Percentiles rank a stretch among this genome's conserved stretches.
phyloP scores from a whole-genome alignment of 208 protist species.

The Porcisia hertigi region DNA sequence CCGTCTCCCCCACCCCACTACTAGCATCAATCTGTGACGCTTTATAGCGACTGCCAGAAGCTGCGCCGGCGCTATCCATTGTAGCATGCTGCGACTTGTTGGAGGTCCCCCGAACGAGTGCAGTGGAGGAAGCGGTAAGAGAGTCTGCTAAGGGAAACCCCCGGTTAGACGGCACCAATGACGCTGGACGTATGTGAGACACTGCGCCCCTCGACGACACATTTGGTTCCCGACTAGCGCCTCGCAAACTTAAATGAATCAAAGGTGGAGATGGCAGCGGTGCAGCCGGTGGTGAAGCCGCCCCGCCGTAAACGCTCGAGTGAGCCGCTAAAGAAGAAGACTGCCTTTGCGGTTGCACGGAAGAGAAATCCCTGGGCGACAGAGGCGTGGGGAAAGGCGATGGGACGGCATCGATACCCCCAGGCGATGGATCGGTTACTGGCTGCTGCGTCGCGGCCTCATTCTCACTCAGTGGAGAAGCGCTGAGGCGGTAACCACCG shows the following conservation, averaged over 20 bases:
- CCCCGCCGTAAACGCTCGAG: background rate
- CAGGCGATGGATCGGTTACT: constrained; percentile 9
- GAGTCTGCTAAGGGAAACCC: background rate
- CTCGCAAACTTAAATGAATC: background rate
- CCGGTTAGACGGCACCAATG: background rate
- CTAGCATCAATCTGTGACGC: background rate
- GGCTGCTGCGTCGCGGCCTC: constrained; percentile 8
- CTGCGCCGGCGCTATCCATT: background rate
- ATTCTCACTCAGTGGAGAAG: background rate
- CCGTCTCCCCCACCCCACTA: background rate
- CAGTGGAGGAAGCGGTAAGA: background rate
- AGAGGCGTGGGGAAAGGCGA: background rate
- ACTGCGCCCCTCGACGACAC: background rate
- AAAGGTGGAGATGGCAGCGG: background rate
- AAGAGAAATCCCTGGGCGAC: background rate
- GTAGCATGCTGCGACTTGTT: background rate
- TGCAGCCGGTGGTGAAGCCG: background rate
- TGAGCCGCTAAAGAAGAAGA: background rate
- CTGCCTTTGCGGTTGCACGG: background rate
- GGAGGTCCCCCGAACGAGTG: background rate
- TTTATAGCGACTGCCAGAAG: background rate
- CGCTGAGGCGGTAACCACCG: background rate
- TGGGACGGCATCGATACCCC: constrained; percentile 12
- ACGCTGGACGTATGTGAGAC: background rate
- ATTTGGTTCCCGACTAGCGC: background rate